These are phyloP conservation scores for Mycena olivaceomarginata DNA, from an alignment of 768 basidiomycete species.

Conservation along the genomic window DNA sequence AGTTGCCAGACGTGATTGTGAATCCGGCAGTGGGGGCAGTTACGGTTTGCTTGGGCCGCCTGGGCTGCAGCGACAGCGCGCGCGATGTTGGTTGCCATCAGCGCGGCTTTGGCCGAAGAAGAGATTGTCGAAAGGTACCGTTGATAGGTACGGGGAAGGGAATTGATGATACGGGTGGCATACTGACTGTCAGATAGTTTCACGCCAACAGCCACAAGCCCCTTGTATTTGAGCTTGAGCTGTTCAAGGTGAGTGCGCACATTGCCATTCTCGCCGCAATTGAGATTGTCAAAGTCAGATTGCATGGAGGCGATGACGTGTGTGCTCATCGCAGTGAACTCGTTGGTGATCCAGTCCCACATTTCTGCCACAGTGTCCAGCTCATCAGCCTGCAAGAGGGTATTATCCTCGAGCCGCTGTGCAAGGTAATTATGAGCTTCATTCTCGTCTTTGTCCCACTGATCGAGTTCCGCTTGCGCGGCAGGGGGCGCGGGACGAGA, in stretches of 20 bases:
- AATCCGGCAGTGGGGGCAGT: background rate
- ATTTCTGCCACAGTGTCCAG: slow-evolving; percentile 50
- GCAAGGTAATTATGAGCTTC: slow-evolving; percentile 48
- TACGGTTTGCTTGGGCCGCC: slow-evolving; percentile 15
- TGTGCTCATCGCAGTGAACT: slow-evolving; percentile 50
- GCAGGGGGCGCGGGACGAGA: slow-evolving; percentile 38
- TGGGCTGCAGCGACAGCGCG: slow-evolving; percentile 6
- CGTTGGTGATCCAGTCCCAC: slow-evolving; percentile 55
- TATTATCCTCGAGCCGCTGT: no score
- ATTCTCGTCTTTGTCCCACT: slow-evolving; percentile 60
- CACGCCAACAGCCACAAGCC: slow-evolving; percentile 26
- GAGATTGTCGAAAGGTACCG: no score
- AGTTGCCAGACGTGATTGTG: background rate
- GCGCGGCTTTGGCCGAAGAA: slow-evolving; percentile 20
- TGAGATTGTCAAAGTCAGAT: slow-evolving; percentile 29
- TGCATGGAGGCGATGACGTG: slow-evolving; percentile 30
- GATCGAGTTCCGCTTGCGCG: slow-evolving; percentile 29
- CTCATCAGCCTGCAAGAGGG: slow-evolving; percentile 37
- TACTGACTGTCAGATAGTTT: slow-evolving; percentile 20
- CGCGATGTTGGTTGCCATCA: slow-evolving; percentile 9
- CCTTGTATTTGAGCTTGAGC: slow-evolving; percentile 11
- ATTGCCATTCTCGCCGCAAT: slow-evolving; percentile 34
- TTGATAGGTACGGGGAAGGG: background rate
- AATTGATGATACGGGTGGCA: slow-evolving; percentile 31
- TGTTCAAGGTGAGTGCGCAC: background rate